A percentile compares a stretch with the other conserved stretches of the same genome.
Conservation (phyloP, 129 eudicot genomes). For the Escallonia rubra region DNA sequence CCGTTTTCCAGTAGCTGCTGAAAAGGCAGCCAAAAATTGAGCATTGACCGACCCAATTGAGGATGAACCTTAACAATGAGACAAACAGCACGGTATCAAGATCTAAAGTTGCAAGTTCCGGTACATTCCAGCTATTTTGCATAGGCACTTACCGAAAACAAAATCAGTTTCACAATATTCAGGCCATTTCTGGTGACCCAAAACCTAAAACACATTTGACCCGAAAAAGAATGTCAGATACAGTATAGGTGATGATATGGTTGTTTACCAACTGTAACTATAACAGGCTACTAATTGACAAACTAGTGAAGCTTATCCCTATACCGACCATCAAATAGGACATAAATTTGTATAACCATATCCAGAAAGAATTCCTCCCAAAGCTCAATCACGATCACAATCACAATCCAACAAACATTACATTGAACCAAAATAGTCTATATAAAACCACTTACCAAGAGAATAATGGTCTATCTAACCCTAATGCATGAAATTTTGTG, state of each 20-base stretch:
- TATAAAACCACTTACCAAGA: too few species aligned
- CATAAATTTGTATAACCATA: too few species aligned
- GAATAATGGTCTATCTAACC: too few species aligned
- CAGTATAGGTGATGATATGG: constrained; percentile 3
- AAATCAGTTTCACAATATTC: constrained; percentile 81
- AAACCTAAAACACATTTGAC: constrained; percentile 42
- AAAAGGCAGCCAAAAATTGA: constrained; percentile 86
- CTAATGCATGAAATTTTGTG: too few species aligned
- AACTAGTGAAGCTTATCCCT: too few species aligned
- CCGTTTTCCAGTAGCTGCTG: constrained; percentile 87
- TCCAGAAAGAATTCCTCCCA: too few species aligned
- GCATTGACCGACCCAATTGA: constrained; percentile 76
- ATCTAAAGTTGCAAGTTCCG: not conserved
- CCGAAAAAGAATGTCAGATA: not conserved
- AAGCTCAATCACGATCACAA: too few species aligned
- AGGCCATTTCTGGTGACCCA: constrained; percentile 89
- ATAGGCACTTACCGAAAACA: constrained; percentile 55
- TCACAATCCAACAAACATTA: too few species aligned
- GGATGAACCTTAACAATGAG: constrained; percentile 58
- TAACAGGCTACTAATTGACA: not conserved
- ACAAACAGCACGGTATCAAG: not conserved
- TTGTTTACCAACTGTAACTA: not conserved
- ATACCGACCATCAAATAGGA: too few species aligned
- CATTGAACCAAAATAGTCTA: too few species aligned
- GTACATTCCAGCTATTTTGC: not conserved